Percentiles rank a stretch among this genome's conserved stretches.
phyloP scores from a whole-genome alignment of 2,329 filamentous ascomycete genomes.

The Leptosphaerulina australis region DNA sequence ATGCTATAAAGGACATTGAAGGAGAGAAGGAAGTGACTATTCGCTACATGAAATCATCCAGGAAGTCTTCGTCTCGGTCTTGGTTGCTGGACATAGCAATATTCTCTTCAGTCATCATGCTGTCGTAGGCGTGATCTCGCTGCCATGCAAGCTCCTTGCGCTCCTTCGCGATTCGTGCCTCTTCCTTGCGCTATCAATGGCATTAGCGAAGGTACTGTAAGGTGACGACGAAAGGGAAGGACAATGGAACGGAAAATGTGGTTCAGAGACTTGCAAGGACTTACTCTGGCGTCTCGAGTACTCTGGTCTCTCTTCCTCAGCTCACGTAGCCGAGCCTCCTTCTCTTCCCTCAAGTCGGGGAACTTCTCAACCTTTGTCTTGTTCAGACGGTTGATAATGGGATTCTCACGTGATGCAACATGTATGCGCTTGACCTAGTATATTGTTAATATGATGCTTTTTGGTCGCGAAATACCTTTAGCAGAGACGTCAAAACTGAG shows the following conservation, averaged over 20 bases:
- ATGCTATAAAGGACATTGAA: slow-evolving; percentile 7
- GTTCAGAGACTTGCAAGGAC: slow-evolving; percentile 17
- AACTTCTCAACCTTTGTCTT: slow-evolving; percentile 92
- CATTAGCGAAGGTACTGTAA: slow-evolving; percentile 16
- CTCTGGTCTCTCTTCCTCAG: slow-evolving; percentile 74
- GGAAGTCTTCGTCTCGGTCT: slow-evolving; percentile 75
- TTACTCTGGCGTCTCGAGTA: slow-evolving; percentile 65
- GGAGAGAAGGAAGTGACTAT: background rate
- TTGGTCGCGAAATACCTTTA: no score
- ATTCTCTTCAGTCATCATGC: slow-evolving; percentile 83
- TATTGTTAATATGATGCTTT: slow-evolving; percentile 8
- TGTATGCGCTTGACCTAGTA: slow-evolving; percentile 78
- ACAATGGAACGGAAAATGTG: background rate
- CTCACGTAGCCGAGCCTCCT: slow-evolving; percentile 74
- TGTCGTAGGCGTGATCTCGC: slow-evolving; percentile 97
- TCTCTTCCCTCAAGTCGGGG: slow-evolving; percentile 82
- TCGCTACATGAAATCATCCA: slow-evolving; percentile 75
- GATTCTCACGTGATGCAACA: slow-evolving; percentile 80
- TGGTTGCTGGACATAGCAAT: slow-evolving; percentile 82
- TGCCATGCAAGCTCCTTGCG: slow-evolving; percentile 89
- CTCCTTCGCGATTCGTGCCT: slow-evolving; percentile 74
- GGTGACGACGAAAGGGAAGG: background rate
- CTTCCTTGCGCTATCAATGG: slow-evolving; percentile 71
- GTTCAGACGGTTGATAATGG: slow-evolving; percentile 95
- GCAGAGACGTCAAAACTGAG: background rate